These are phyloP conservation scores for Pichia pseudocactophila DNA, from an alignment of 805 yeast genomes.

Conservation along the genomic window DNA sequence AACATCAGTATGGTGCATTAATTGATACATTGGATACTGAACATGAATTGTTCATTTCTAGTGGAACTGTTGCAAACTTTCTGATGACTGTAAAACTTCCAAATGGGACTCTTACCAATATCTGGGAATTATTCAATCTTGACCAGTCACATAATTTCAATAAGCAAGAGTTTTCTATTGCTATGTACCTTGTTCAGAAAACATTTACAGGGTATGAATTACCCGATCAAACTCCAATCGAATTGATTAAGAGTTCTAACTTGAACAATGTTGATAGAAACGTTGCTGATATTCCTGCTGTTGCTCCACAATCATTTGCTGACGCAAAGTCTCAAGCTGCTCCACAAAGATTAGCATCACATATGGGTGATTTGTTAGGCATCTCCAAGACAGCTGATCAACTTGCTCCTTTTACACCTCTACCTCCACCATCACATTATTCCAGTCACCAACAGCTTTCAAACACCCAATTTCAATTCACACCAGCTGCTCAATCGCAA, in stretches of 20 bases:
- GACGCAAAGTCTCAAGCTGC: slow-evolving; percentile 14
- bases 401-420: slow-evolving; percentile 28
- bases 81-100: slow-evolving; percentile 79
- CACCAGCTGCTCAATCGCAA: slow-evolving; percentile 28
- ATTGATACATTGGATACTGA: slow-evolving; percentile 70
- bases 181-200: slow-evolving; percentile 86
- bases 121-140: slow-evolving; percentile 93
- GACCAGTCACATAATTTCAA: slow-evolving; percentile 78
- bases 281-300: not conserved
- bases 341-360: slow-evolving; percentile 20
- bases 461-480: slow-evolving; percentile 23
- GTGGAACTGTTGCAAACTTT: slow-evolving; percentile 80
- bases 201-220: slow-evolving; percentile 65
- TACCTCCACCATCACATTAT: slow-evolving; percentile 6
- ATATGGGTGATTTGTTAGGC: slow-evolving; percentile 60
- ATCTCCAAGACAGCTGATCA: slow-evolving; percentile 31
- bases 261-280: slow-evolving; percentile 19
- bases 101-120: slow-evolving; percentile 75
- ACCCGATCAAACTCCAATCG: slow-evolving; percentile 70
- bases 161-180: slow-evolving; percentile 79
- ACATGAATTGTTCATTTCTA: slow-evolving; percentile 53
- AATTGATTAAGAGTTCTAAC: slow-evolving; percentile 31
- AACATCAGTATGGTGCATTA: slow-evolving; percentile 67
- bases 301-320: slow-evolving; percentile 12
- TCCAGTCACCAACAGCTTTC: not conserved